A percentile compares a stretch with the other conserved stretches of the same genome.
Evolutionary conservation across 257 asterid species (phyloP).

Genomic region (Eucommia ulmoides): DNA sequence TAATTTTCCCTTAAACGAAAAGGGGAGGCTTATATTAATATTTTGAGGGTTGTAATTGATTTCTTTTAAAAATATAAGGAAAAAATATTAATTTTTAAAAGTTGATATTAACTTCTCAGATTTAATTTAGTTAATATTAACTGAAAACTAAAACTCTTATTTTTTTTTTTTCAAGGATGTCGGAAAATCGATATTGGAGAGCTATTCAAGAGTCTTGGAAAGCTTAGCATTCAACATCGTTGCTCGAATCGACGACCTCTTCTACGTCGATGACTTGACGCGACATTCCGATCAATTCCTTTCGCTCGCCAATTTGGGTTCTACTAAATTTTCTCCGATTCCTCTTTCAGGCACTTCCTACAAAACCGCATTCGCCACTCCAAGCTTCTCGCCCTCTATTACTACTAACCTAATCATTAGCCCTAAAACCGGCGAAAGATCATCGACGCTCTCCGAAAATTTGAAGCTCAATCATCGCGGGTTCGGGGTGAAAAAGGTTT

Average conservation of each 20-base stretch:
- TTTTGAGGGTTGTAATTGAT: no score
- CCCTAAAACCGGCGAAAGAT: conserved; percentile 29
- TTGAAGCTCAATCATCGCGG: conserved; percentile 28
- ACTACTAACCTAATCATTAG: conserved; percentile 26
- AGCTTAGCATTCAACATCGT: conserved; percentile 75
- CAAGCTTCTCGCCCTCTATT: conserved; percentile 39
- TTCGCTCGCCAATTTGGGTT: conserved; percentile 37
- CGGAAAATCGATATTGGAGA: conserved; percentile 68
- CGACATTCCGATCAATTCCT: conserved; percentile 55
- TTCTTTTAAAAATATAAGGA: no score
- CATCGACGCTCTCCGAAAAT: conserved; percentile 14
- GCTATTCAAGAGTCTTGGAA: conserved; percentile 78
- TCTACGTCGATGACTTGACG: conserved; percentile 61
- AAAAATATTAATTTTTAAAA: no score
- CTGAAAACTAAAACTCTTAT: no score
- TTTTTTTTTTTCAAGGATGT: conserved; percentile 44
- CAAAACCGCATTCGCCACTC: conserved; percentile 43
- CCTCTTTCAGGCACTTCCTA: conserved; percentile 17
- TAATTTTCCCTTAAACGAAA: no score
- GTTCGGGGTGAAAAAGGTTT: conserved; percentile 47
- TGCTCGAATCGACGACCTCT: conserved; percentile 61
- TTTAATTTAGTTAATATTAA: no score
- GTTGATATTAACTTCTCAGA: not conserved
- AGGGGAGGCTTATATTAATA: no score
- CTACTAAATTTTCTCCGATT: conserved; percentile 17